Base-by-base conservation (phyloP, 2,329 filamentous ascomycete species). In the Penicillium sp. region DNA sequence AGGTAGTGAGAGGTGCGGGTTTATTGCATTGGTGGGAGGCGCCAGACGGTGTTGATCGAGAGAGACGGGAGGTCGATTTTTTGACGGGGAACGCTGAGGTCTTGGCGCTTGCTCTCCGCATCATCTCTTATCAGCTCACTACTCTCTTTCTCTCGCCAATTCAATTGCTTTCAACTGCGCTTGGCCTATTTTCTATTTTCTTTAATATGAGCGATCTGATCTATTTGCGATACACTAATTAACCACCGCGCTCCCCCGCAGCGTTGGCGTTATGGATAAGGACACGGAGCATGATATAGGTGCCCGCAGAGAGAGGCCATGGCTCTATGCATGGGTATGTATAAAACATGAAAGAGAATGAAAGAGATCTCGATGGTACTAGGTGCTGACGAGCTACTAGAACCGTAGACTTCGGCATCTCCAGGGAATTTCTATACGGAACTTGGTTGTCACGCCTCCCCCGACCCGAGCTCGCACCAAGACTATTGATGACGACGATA, bases 401-500 rank as follows among this genome's bases (percentile, higher is more conserved):
- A 97, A 96, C 74, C 90, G 92, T 73, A 92, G 89, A 73, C 82
- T 97, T 53, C 87, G 93, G 54, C 93, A 97, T 79, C 83, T 97
- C 5, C 88, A 90, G 68, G 91, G 91, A 65, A 86, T 97, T 66
- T 93, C 90, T 56, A 79, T 97, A 51, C 90, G 93, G 57, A 97
- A 97, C 74, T 81, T 97, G 43, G 87, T 86, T 61, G 87, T 96
- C 64, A 80, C 80, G 25, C 80, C 79, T 62, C 78, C 80, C 58
- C 78, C 79, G 62, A 78, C 78, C 68, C 78, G 82, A 59, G 63
- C 72, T 38, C 81, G 81, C 52, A 78, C 80, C 15, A 84, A 82
- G 74, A 89, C 90, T 40, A 88, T 89, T 68, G 90, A 93, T 76
- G 93, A 88, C 67, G 85, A 93, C 67, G 88, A 86, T 33, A 83